Percentiles rank a stretch among this genome's conserved stretches.
phyloP scores from a whole-genome alignment of 805 yeast genomes.

The Kluyveromyces nonfermentans region DNA sequence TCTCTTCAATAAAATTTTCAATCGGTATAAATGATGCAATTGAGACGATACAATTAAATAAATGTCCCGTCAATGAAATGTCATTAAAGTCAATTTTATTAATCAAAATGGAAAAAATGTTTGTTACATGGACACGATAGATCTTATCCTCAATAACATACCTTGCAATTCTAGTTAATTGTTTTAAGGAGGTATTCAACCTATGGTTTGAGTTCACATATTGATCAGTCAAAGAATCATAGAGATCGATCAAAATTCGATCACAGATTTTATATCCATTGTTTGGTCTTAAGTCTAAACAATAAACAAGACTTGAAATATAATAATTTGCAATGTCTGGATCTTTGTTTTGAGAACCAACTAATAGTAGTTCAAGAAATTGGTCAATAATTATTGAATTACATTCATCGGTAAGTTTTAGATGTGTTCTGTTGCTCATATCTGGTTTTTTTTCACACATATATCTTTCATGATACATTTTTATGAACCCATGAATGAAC shows the following conservation, averaged over 20 bases:
- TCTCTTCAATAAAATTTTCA: conserved; percentile 38
- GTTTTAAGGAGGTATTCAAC: conserved; percentile 59
- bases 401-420: conserved; percentile 26
- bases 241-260: conserved; percentile 56
- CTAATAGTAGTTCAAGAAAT: conserved; percentile 44
- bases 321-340: conserved; percentile 46
- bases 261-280: conserved; percentile 37
- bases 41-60: conserved; percentile 60
- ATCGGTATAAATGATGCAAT: conserved; percentile 68
- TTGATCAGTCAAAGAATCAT: conserved; percentile 55
- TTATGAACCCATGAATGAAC: conserved; percentile 50
- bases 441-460: conserved; percentile 37
- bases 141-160: conserved; percentile 54
- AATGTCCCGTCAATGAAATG: conserved; percentile 55
- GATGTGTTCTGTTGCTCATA: conserved; percentile 15
- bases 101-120: conserved; percentile 57
- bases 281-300: conserved; percentile 54
- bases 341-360: conserved; percentile 75
- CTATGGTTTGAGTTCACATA: conserved; percentile 73
- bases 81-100: conserved; percentile 90
- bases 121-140: conserved; percentile 69
- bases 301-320: conserved; percentile 47
- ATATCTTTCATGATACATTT: conserved; percentile 50
- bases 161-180: conserved; percentile 55
- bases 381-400: conserved; percentile 30